A percentile compares a stretch with the other conserved stretches of the same genome.
Conservation (phyloP, 2,329 filamentous ascomycete species). For the Escovopsis sp. region DNA sequence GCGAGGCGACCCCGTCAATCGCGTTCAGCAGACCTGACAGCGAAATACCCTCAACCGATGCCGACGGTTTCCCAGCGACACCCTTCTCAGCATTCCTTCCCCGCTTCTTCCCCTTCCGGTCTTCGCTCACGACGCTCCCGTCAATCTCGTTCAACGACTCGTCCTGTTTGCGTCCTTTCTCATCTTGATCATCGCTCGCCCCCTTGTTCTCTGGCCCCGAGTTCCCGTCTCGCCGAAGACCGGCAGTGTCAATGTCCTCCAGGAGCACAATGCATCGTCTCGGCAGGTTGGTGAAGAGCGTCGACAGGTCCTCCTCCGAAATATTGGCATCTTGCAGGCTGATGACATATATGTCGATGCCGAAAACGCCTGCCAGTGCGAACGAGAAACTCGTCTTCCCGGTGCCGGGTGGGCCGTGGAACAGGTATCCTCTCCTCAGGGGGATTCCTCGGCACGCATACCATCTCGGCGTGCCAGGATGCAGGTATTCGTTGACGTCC, state of each 20-base stretch:
- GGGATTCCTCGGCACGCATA: conserved; percentile 65
- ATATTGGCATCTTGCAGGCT: conserved; percentile 40
- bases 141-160: conserved; percentile 10
- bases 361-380: conserved; percentile 50
- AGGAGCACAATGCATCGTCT: conserved; percentile 50
- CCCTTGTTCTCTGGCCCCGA: conserved; percentile 14
- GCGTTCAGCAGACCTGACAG: conserved; percentile 69
- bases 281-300: conserved; percentile 46
- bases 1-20: conserved; percentile 68
- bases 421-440: conserved; percentile 62
- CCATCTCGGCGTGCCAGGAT: conserved; percentile 55
- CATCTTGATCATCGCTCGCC: conserved; percentile 4
- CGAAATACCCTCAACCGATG: conserved; percentile 39
- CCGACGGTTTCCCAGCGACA: conserved; percentile 5
- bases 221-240: conserved; percentile 31
- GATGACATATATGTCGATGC: conserved; percentile 52
- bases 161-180: conserved; percentile 7
- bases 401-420: conserved; percentile 61
- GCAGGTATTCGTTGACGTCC: conserved; percentile 67
- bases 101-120: conserved; percentile 7
- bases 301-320: conserved; percentile 45
- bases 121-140: conserved; percentile 13
- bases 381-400: conserved; percentile 58
- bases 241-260: conserved; percentile 56
- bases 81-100: conserved; percentile 4